phyloP scores from a whole-genome alignment of 371 early-diverging fungal genomes.

The Mucor sp. region DNA sequence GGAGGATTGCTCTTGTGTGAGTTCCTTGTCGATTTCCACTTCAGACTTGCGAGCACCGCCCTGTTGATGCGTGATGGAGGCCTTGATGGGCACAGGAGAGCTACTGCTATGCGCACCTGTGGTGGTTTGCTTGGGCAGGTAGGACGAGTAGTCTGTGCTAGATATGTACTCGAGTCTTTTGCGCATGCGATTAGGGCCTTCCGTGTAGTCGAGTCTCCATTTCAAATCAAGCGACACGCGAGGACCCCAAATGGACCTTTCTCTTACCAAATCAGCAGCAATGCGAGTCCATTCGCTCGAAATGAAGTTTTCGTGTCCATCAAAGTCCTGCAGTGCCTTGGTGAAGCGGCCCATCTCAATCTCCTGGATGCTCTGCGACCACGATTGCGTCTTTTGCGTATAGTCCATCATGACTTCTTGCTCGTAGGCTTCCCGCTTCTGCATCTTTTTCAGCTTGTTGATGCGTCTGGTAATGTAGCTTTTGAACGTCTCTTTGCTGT shows the following conservation, averaged over 20 bases:
- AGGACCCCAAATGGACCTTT: slow-evolving; percentile 69
- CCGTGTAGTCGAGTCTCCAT: slow-evolving; percentile 79
- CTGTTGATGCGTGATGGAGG: not conserved
- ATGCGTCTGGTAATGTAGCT: slow-evolving; percentile 49
- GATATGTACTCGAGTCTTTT: slow-evolving; percentile 49
- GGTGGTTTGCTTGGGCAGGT: slow-evolving; percentile 52
- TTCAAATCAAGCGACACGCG: slow-evolving; percentile 32
- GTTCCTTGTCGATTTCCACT: slow-evolving; percentile 14
- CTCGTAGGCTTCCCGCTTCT: slow-evolving; percentile 51
- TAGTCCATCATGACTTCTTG: slow-evolving; percentile 61
- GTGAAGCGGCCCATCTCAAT: slow-evolving; percentile 62
- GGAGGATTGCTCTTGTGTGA: slow-evolving; percentile 9
- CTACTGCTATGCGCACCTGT: not conserved
- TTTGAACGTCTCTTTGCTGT: slow-evolving; percentile 59
- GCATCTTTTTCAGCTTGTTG: slow-evolving; percentile 58
- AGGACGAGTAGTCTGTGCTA: slow-evolving; percentile 33
- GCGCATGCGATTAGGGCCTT: slow-evolving; percentile 66
- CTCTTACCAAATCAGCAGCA: slow-evolving; percentile 53
- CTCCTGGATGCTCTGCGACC: slow-evolving; percentile 67
- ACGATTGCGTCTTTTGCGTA: slow-evolving; percentile 50
- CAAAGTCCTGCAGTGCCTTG: slow-evolving; percentile 65
- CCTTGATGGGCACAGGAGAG: not conserved
- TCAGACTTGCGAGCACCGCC: not conserved
- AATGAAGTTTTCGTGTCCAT: slow-evolving; percentile 64
- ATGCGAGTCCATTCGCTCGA: slow-evolving; percentile 69